Evolutionary conservation across 805 yeast species (phyloP), one percentile per base, ranked within the genome.

Genomic region (Candida stauntonica): DNA sequence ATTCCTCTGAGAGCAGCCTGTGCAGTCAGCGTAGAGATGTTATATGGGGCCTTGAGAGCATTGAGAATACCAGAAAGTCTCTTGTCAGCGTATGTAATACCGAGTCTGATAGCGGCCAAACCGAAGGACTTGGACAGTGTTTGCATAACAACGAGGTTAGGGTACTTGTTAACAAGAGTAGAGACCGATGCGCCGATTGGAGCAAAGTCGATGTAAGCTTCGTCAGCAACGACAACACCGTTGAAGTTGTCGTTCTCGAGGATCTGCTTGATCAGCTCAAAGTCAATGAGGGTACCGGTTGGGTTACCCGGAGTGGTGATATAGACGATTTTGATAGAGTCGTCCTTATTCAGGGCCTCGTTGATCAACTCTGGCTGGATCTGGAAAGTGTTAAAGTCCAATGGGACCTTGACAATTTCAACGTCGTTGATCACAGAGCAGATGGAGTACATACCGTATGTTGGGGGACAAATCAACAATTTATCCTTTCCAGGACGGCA

Each of bases 261-360:
- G 2, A 85, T 53, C 38, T 67, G 56, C 35, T 70, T 64, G 28
- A 88, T 64, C 29, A 75, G 64, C 0, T 57, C 58, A 7, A 71
- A 66, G 15, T 72, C 66, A 31, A 91, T 59, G 33, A 75, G 64
- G 21, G 77, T 73, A 9, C 83, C 96, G 0, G 99, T 91, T 26
- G 99, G 99, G 60, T 93, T 93, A 27, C 99, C 99, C 9, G 99
- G 99, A 1, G 97, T 85, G 13, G 98, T 91, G 45, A 91, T 64
- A 58, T 86, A 91, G 2, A 84, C 70, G 42, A 93, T 55, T 55
- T 88, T 89, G 51, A 91, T 82, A 4, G 61, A 36, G 0, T 77
- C 60, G 50, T 91, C 96, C 0, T 56, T 54, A 7, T 58, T 46
- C 17, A 91, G 62, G 2, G 72, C 63, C 9, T 67, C 60, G n/a